Conservation (phyloP, 1,139 yeast species). For the Taiozyma sp. region DNA sequence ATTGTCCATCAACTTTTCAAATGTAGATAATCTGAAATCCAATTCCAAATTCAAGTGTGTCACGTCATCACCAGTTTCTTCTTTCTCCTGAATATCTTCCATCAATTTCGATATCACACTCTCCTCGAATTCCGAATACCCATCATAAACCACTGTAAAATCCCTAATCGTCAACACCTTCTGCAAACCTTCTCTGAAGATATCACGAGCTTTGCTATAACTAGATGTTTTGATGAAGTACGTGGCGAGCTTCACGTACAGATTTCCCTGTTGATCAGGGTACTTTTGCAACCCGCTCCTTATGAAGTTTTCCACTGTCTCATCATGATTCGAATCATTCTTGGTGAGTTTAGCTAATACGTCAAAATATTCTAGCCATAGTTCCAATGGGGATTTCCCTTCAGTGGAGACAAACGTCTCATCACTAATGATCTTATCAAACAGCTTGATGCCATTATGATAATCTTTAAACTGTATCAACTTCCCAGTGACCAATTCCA, state of each 20-base stretch:
- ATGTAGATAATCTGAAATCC: conserved; percentile 42
- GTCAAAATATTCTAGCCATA: conserved; percentile 47
- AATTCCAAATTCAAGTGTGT: conserved; percentile 21
- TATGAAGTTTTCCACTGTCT: conserved; percentile 33
- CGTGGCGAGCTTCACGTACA: conserved; percentile 47
- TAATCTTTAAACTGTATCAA: conserved; percentile 27
- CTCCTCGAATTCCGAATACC: conserved; percentile 62
- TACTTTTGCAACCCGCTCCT: conserved; percentile 39
- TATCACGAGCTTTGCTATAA: conserved; percentile 40
- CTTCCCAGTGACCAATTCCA: conserved; percentile 31
- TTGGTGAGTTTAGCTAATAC: conserved; percentile 28
- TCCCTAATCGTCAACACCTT: conserved; percentile 52
- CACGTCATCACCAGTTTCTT: conserved; percentile 11
- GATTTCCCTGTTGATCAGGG: conserved; percentile 56
- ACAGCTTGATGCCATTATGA: conserved; percentile 19
- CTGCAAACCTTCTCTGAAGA: conserved; percentile 42
- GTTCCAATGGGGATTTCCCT: conserved; percentile 35
- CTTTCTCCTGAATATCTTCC: conserved; percentile 23
- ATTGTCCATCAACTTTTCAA: conserved; percentile 52
- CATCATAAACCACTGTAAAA: conserved; percentile 61
- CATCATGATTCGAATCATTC: conserved; percentile 10
- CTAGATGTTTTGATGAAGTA: conserved; percentile 39
- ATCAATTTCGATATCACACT: conserved; percentile 36
- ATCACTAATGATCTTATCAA: conserved; percentile 28
- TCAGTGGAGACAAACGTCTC: conserved; percentile 30